A percentile compares a stretch with the other conserved stretches of the same genome.
Conservation (phyloP, 163 green algal species). For the Volvox carteri region DNA sequence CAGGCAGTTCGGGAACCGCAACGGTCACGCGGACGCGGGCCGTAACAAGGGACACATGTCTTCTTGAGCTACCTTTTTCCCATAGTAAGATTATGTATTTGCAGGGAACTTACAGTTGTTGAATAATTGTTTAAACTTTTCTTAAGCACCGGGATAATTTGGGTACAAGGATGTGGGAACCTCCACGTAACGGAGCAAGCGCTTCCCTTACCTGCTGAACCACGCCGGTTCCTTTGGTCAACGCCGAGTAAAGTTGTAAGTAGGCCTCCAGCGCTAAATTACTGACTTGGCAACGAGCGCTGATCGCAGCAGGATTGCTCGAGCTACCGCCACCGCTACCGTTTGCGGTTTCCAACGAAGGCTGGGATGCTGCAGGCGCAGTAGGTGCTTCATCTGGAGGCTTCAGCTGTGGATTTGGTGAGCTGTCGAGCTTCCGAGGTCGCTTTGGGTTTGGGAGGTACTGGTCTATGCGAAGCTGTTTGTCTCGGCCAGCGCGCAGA, state of each 20-base stretch:
- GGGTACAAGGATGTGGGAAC: too few relatives aligned
- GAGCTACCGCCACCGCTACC: not conserved
- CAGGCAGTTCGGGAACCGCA: too few relatives aligned
- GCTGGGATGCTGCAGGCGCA: not conserved
- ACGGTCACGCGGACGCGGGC: too few relatives aligned
- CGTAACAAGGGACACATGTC: too few relatives aligned
- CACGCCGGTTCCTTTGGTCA: slow-evolving; percentile 52
- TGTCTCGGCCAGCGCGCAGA: not conserved
- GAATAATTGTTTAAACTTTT: too few relatives aligned
- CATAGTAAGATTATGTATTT: too few relatives aligned
- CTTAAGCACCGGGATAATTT: too few relatives aligned
- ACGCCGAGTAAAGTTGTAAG: slow-evolving; percentile 49
- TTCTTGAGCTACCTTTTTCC: too few relatives aligned
- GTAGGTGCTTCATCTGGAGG: not conserved
- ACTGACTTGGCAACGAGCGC: slow-evolving; percentile 1
- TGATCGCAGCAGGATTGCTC: not conserved
- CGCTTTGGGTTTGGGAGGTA: slow-evolving; percentile 31
- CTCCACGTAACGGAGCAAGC: too few relatives aligned
- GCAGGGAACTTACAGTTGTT: too few relatives aligned
- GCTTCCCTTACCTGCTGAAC: slow-evolving; percentile 48
- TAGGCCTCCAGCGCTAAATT: slow-evolving; percentile 58
- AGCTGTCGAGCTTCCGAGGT: not conserved
- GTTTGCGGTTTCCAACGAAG: too few relatives aligned
- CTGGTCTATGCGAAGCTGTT: slow-evolving; percentile 22
- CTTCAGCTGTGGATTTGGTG: not conserved